A percentile compares a stretch with the other conserved stretches of the same genome.
These are phyloP conservation scores for Apostasia ramifera DNA, from an alignment of 106 monocot genomes.

Conservation along the genomic window DNA sequence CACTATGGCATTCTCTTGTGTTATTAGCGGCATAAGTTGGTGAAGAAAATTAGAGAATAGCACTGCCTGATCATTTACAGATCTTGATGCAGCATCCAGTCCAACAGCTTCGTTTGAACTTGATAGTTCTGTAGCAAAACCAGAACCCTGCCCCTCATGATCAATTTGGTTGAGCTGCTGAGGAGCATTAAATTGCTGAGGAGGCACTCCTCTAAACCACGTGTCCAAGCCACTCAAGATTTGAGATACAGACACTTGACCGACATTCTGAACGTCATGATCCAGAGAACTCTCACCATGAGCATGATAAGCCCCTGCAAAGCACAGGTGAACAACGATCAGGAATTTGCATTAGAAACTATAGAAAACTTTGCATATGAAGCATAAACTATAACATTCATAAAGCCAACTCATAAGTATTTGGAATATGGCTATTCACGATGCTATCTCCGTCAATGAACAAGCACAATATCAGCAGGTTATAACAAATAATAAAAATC, in stretches of 20 bases:
- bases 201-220: too few species aligned
- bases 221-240: background rate
- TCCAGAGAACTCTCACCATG: background rate
- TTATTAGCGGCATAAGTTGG: conserved; percentile 16
- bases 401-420: too few species aligned
- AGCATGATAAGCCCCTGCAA: too few species aligned
- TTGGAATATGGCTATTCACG: too few species aligned
- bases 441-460: too few species aligned
- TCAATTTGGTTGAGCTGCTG: background rate
- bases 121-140: conserved; percentile 7
- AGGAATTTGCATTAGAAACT: too few species aligned
- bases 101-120: background rate
- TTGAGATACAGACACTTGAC: conserved; percentile 9
- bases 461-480: too few species aligned
- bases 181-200: too few species aligned
- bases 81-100: background rate
- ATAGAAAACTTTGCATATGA: too few species aligned
- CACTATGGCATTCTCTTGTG: background rate
- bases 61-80: conserved; percentile 12
- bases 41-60: conserved; percentile 18
- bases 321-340: too few species aligned
- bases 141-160: background rate
- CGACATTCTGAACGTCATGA: conserved; percentile 1
- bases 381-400: too few species aligned
- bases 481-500: too few species aligned